These are phyloP conservation scores for Fusarium liriodendri DNA, from an alignment of 2,329 filamentous ascomycete species.

Conservation along the genomic window DNA sequence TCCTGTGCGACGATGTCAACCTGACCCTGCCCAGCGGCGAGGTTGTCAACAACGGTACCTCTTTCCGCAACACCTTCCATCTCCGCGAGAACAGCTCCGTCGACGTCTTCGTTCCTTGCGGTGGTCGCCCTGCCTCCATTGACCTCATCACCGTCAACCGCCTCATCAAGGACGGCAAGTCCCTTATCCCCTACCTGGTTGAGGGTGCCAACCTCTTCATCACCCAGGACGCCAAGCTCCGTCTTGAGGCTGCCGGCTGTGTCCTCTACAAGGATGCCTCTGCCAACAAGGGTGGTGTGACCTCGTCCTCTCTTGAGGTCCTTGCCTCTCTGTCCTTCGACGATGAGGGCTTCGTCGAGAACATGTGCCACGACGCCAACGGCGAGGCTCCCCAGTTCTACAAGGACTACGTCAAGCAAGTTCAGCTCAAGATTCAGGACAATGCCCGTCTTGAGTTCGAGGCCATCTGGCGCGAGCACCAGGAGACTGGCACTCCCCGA, in stretches of 20 bases:
- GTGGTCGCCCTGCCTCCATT: constrained; percentile 95
- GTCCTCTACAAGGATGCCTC: constrained; percentile 98
- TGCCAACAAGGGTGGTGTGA: constrained; percentile 98
- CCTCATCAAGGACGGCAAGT: constrained; percentile 91
- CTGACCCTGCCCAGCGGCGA: constrained; percentile 90
- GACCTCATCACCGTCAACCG: constrained; percentile 88
- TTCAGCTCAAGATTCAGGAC: constrained; percentile 89
- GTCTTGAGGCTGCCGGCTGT: constrained; percentile 93
- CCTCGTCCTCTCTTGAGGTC: constrained; percentile 95
- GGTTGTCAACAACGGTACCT: constrained; percentile 87
- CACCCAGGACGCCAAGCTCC: constrained; percentile 96
- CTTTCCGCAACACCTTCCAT: constrained; percentile 98
- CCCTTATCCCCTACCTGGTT: constrained; percentile 90
- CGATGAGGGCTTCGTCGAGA: constrained; percentile 84
- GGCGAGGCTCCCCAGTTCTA: constrained; percentile 91
- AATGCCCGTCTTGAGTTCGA: constrained; percentile 97
- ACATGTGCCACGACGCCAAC: constrained; percentile 87
- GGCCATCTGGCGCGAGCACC: constrained; percentile 96
- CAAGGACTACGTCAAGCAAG: constrained; percentile 89
- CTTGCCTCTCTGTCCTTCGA: constrained; percentile 95
- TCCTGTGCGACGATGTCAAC: constrained; percentile 91
- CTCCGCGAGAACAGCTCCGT: constrained; percentile 81
- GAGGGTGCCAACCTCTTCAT: constrained; percentile 99
- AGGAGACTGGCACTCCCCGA: constrained; percentile 80
- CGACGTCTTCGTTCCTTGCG: constrained; percentile 94